Percentiles rank a stretch among this genome's conserved stretches.
Evolutionary conservation across 306 rosid genomes (phyloP).

Genomic region (Ziziphus jujuba): DNA sequence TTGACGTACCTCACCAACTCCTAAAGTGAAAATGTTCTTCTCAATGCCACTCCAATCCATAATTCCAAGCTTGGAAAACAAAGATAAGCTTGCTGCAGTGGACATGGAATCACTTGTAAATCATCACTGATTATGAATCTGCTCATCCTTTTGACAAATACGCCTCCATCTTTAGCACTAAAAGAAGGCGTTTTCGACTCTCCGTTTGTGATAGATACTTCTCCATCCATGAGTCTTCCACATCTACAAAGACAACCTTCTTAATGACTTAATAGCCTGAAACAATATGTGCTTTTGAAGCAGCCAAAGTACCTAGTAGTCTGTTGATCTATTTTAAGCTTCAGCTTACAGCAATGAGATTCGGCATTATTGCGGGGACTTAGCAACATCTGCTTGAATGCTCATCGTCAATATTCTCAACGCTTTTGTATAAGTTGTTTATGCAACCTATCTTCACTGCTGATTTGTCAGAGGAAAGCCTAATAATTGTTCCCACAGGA

Average conservation of each 20-base stretch:
- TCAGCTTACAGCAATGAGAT: neutral
- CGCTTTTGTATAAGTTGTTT: too few relatives aligned
- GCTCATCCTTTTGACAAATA: neutral
- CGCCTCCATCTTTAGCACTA: neutral
- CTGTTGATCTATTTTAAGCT: neutral
- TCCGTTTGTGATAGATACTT: neutral
- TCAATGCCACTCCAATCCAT: neutral
- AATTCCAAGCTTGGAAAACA: constrained; percentile 1
- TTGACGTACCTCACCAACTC: neutral
- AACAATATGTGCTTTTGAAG: too few relatives aligned
- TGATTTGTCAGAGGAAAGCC: too few relatives aligned
- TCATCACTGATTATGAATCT: constrained; percentile 3
- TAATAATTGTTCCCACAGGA: too few relatives aligned
- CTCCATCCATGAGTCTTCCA: rapidly evolving
- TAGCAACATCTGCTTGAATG: constrained; percentile 4
- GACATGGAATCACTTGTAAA: constrained; percentile 14
- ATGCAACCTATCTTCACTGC: too few relatives aligned
- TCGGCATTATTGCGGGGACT: neutral
- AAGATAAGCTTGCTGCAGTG: neutral
- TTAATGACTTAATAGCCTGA: neutral
- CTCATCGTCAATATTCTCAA: too few relatives aligned
- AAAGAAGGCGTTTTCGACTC: neutral
- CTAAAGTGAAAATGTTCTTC: neutral
- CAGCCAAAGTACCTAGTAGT: neutral
- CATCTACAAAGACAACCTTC: neutral